Base-by-base conservation (phyloP, 768 basidiomycete genomes). In the Calocera viscosa region DNA sequence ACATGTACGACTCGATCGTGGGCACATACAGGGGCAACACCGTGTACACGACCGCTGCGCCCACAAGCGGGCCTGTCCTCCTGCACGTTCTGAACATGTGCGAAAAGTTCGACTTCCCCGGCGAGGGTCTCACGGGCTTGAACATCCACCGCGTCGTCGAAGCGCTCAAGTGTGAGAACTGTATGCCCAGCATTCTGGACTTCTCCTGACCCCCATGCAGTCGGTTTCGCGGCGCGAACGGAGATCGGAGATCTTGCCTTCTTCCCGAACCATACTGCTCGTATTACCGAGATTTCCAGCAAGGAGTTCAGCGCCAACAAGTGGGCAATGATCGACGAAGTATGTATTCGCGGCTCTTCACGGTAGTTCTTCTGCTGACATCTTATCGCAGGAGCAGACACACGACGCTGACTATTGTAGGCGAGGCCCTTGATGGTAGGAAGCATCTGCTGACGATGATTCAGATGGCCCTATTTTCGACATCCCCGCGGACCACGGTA, bases 21-120 rank as follows among this genome's bases (percentile, higher is more conserved):
- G 89, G 91, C 8, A 85, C 82, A 0, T 99, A 90, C 75, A 82
- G 82, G 19, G 86, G 85, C 47, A 84, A 84, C 71, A 91, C 83
- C 69, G 80, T 98, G 40, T 96, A 91, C 76, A 94, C 92, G 0
- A 82, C 88, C 0, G 84, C 86, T 72, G 87, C 91, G 14, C 96
- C 96, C 3, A 86, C 89, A 7, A 77, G 43, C 47, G 94, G 95
- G 3, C 87, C 90, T 7, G 90, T 90, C n/a, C 78, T 98, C 43
- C 77, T 96, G 41, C 89, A 92, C 73, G 89, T 97, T 82, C 78
- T 98, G n/a, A 96, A 97, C 73, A 74, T 94, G 22, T 77, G 95
- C 53, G 94, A 96, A 73, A 80, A 82, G n/a, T 97, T 83, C 72
- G 77, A 81, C 64, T 72, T 80, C 39, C 70, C 81, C 19, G 77